These are phyloP conservation scores for Eucalyptus leucophloia DNA, from an alignment of 345 rosid species.

Conservation along the genomic window DNA sequence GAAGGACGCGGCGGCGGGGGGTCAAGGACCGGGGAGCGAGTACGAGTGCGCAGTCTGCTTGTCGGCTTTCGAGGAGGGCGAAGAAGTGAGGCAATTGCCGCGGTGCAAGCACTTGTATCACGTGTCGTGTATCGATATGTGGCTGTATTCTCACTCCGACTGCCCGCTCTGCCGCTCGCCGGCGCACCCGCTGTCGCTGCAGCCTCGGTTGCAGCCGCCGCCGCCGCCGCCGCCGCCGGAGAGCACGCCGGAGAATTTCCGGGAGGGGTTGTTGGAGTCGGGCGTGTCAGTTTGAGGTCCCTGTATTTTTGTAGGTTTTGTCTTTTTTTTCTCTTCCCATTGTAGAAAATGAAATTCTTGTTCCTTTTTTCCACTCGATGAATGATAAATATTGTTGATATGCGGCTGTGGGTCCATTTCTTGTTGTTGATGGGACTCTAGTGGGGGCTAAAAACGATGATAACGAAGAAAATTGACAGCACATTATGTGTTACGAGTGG, in stretches of 20 bases:
- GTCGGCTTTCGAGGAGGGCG: slow-evolving; percentile 20
- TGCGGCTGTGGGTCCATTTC: not conserved
- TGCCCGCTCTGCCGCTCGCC: slow-evolving; percentile 28
- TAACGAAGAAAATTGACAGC: not conserved
- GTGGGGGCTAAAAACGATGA: not conserved
- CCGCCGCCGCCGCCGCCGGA: not conserved
- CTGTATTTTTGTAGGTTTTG: not conserved
- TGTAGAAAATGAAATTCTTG: not conserved
- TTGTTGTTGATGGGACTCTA: not conserved
- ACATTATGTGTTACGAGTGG: not conserved
- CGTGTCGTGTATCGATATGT: slow-evolving; percentile 29
- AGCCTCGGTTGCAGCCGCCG: not conserved
- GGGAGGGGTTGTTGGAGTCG: slow-evolving; percentile 2
- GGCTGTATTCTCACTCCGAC: slow-evolving; percentile 19
- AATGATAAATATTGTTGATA: not conserved
- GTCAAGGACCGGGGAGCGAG: not conserved
- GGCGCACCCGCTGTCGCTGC: not conserved
- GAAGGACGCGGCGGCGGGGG: slow-evolving; percentile 2
- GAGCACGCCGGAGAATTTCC: not conserved
- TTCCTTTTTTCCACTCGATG: not conserved
- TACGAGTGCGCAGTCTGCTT: slow-evolving; percentile 25
- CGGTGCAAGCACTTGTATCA: slow-evolving; percentile 21
- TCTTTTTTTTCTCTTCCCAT: not conserved
- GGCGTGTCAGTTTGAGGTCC: not conserved
- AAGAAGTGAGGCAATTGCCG: slow-evolving; percentile 19